Evolutionary conservation across 2,329 filamentous ascomycete species (phyloP).

Genomic region (Aspergillus vadensis): DNA sequence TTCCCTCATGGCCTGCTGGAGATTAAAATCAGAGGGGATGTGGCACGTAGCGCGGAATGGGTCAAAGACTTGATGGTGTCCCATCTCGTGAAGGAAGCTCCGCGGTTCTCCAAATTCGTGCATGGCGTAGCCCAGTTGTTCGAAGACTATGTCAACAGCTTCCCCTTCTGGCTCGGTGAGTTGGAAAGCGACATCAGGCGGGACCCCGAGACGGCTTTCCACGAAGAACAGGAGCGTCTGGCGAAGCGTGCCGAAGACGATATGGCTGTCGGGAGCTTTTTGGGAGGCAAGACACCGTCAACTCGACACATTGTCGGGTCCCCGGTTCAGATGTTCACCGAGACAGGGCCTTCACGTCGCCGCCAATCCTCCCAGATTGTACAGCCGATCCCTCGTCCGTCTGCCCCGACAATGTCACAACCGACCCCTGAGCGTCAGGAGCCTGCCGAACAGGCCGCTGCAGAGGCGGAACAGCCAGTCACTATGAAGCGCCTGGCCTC

Average conservation of each 20-base stretch:
- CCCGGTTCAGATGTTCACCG: conserved; percentile 31
- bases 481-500: conserved; percentile 64
- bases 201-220: conserved; percentile 86
- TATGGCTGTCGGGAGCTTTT: conserved; percentile 82
- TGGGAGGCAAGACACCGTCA: conserved; percentile 57
- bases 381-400: conserved; percentile 24
- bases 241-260: conserved; percentile 83
- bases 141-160: conserved; percentile 91
- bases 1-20: conserved; percentile 92
- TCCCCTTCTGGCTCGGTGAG: conserved; percentile 94
- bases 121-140: conserved; percentile 91
- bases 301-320: conserved; percentile 37
- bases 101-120: conserved; percentile 94
- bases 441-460: conserved; percentile 29
- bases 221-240: conserved; percentile 83
- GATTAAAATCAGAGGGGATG: conserved; percentile 71
- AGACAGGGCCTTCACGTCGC: conserved; percentile 25
- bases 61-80: conserved; percentile 88
- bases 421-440: conserved; percentile 45
- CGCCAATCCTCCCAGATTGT: conserved; percentile 30
- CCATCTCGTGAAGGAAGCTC: conserved; percentile 85
- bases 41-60: conserved; percentile 74
- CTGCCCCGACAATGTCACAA: conserved; percentile 37
- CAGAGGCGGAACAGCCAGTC: conserved; percentile 36
- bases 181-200: conserved; percentile 91